Conservation (phyloP, 2,329 filamentous ascomycete genomes). For the Neofusicoccum sp. region DNA sequence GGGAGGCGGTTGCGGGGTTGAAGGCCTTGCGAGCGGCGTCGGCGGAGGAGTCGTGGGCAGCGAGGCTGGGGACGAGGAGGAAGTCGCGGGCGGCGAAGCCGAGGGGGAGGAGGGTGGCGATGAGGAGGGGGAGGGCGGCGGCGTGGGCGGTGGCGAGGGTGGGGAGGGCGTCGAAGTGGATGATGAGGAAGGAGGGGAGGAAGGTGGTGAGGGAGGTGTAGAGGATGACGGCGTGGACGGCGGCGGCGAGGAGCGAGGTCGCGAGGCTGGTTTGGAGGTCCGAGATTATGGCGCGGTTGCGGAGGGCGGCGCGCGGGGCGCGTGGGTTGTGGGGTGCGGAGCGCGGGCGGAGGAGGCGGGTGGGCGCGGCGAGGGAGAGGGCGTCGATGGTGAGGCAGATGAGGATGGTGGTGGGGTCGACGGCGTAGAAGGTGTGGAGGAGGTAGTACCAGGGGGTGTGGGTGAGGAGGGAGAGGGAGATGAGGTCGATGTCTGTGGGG, state of each 20-base stretch:
- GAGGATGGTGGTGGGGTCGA: constrained; percentile 61
- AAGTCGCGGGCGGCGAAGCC: constrained; percentile 73
- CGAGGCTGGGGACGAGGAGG: constrained; percentile 69
- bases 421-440: constrained; percentile 72
- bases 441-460: constrained; percentile 76
- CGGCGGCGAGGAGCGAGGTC: constrained; percentile 66
- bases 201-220: constrained; percentile 67
- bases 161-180: constrained; percentile 70
- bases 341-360: constrained; percentile 68
- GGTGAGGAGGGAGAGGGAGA: constrained; percentile 57
- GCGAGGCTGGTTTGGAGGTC: constrained; percentile 46
- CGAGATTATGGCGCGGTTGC: constrained; percentile 43
- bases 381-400: constrained; percentile 67
- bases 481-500: constrained; percentile 44
- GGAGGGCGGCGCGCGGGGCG: constrained; percentile 33
- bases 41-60: constrained; percentile 53
- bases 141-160: constrained; percentile 67
- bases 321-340: constrained; percentile 62
- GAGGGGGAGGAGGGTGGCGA: constrained; percentile 62
- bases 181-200: constrained; percentile 69
- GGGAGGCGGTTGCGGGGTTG: constrained; percentile 62
- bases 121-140: constrained; percentile 49
- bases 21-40: constrained; percentile 54
- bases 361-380: constrained; percentile 68
- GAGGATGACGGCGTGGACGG: constrained; percentile 72